Base-by-base conservation (phyloP, 495 filamentous ascomycete species). In the Hypoxylon cercidicola region DNA sequence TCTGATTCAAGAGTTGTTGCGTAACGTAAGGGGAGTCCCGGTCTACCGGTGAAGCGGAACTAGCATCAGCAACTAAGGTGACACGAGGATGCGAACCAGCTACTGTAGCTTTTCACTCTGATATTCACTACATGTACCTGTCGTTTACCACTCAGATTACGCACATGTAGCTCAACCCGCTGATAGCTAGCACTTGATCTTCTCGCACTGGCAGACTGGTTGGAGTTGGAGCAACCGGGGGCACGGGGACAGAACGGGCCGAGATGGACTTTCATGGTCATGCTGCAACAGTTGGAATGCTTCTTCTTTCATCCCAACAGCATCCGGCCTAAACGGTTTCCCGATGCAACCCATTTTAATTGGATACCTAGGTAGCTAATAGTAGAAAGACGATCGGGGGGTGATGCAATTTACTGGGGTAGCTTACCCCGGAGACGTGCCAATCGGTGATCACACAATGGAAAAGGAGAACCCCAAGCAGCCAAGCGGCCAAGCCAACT, bases 381-480 rank as follows among this genome's bases (percentile, higher is more conserved):
- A 28, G 7, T 28, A 3, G 25, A 28, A 28, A 28, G 25, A 7
- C 25, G 25, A 28, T 28, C 25, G 25, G 54, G 50, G 51, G 50
- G n/a, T 55, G 62, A 55, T 56, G 56, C 35, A 49, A 60, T 40
- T 52, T 61, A 43, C 56, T 61, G 49, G 57, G 55, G 56, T 56
- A 56, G 56, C 54, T 62, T 68, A 62, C 58, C 64, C 64, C 64
- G 35, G 59, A 50, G 44, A 41, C 4, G 19, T 44, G 49, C 64
- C 59, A 62, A 62, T 54, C 49, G 44, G 53, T 48, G 59, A 62
- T 47, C 53, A 43, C 16, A 61, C 51, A 48, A 5, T 23, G 40
- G 44, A 41, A 41, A 32, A 43, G 43, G 20, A 48, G 21, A 64
- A 35, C 43, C 21, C 25, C 20, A 55, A 55, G 21, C 20, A 13